Conservation (phyloP, 1,139 yeast genomes). For the Yamadazyma buinensis region DNA sequence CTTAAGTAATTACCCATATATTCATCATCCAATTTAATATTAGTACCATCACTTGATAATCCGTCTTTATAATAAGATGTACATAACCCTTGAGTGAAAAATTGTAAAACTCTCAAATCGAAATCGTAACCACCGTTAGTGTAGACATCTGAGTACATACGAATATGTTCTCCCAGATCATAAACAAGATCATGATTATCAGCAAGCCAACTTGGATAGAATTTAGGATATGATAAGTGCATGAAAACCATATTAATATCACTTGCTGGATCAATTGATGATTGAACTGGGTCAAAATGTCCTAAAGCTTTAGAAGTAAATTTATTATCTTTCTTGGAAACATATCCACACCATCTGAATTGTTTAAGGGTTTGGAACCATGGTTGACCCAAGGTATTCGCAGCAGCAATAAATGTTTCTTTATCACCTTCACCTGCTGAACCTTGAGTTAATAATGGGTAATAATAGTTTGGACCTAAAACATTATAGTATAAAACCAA, state of each 20-base stretch:
- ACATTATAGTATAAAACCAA: constrained; percentile 57
- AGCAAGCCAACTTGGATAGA: constrained; percentile 47
- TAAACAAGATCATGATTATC: constrained; percentile 45
- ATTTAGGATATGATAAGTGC: constrained; percentile 68
- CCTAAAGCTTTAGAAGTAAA: constrained; percentile 57
- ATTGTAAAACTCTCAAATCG: constrained; percentile 40
- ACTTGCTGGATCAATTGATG: constrained; percentile 14
- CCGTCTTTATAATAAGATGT: constrained; percentile 34
- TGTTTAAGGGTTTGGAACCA: constrained; percentile 52
- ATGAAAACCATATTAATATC: constrained; percentile 39
- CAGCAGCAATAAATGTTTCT: constrained; percentile 66
- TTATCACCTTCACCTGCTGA: constrained; percentile 73
- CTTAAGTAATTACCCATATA: constrained; percentile 34
- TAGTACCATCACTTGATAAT: constrained; percentile 21
- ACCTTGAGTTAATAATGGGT: constrained; percentile 62
- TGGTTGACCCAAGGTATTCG: constrained; percentile 44
- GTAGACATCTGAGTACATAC: constrained; percentile 44
- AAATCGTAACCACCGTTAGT: constrained; percentile 49
- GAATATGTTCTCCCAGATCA: constrained; percentile 34
- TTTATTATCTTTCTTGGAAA: constrained; percentile 26
- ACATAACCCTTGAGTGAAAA: constrained; percentile 39
- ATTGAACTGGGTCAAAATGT: constrained; percentile 52
- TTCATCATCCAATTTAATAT: constrained; percentile 17
- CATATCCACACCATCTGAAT: constrained; percentile 53
- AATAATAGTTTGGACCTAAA: constrained; percentile 57